Evolutionary conservation across 2,329 filamentous ascomycete species (phyloP).

Genomic region (Hymenotorrendiella dingleyae): DNA sequence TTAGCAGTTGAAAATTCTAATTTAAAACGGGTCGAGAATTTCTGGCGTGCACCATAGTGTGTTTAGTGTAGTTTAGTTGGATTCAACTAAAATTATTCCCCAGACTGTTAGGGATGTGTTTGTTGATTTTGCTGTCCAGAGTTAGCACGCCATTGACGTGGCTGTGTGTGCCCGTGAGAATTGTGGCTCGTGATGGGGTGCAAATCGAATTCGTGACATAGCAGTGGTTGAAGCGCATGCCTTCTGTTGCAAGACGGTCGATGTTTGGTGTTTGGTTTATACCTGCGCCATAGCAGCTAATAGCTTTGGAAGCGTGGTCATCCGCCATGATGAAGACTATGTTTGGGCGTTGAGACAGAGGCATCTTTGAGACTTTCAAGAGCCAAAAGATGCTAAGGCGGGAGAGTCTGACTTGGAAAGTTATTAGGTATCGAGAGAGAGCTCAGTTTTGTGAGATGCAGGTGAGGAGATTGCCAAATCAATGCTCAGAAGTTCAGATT

Average conservation of each 20-base stretch:
- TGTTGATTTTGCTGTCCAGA: conserved; percentile 44
- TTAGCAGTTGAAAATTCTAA: too few relatives aligned
- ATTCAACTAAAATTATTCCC: too few relatives aligned
- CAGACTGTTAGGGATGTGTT: conserved; percentile 39
- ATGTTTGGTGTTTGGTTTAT: conserved; percentile 48
- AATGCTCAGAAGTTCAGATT: too few relatives aligned
- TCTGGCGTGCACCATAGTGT: too few relatives aligned
- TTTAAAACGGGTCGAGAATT: too few relatives aligned
- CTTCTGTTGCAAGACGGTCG: conserved; percentile 43
- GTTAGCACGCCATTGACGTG: conserved; percentile 48
- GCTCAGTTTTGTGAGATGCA: too few relatives aligned
- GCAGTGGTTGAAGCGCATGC: conserved; percentile 47
- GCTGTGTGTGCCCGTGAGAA: conserved; percentile 45
- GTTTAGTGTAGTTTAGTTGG: too few relatives aligned
- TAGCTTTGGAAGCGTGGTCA: conserved; percentile 47
- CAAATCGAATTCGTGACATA: conserved; percentile 50
- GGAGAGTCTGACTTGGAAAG: too few relatives aligned
- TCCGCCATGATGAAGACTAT: conserved; percentile 50
- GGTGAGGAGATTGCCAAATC: too few relatives aligned
- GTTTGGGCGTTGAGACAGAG: conserved; percentile 29
- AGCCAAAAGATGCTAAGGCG: too few relatives aligned
- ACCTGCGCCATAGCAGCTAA: conserved; percentile 42
- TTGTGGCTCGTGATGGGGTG: conserved; percentile 45
- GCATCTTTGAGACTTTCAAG: too few relatives aligned
- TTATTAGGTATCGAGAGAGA: too few relatives aligned